Base-by-base conservation (phyloP, 1,284 basidiomycete species). In the Tetrapyrgos nigripes region DNA sequence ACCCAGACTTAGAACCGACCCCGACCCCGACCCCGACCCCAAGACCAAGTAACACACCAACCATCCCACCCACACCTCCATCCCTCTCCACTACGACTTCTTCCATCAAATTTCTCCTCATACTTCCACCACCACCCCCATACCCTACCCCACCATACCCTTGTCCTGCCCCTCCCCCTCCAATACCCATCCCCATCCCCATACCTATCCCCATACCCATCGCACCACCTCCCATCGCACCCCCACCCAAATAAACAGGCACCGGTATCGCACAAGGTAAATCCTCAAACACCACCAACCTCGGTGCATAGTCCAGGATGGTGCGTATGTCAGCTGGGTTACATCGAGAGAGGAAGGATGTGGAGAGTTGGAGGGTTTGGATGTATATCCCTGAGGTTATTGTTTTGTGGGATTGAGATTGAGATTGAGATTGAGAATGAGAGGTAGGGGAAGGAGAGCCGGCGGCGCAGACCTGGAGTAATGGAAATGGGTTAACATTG, bases 301-400 rank as follows among this genome's bases (percentile, higher is more conserved):
- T 76, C 1, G 86, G 83, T 0, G 87, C 79, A 61, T 85, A 80
- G 60, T 87, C 85, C 49, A 91, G 75, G 56, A 91, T 89, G 27
- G 83, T 81, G 8, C 85, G 78, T 24, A 91, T 76, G 66, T 91
- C 87, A 8, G 78, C 78, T 13, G 88, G 85, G 17, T 80, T 78
- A 64, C 88, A 91, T n/a, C 85, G 82, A 55, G 87, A 85, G 53
- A 89, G 74, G 0, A 81, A 76, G n/a, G 80, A 79, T 9, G 89
- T 91, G 73, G 90, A 86, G 67, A 91, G 84, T 65, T 89, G 88
- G 21, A 91, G 70, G 5, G 83, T 77, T 26, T 83, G 82, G 44
- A 91, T 86, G 70, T 79, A 83, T 27, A 74, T 75, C 11, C 88
- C 88, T 45, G 79, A 81, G 1, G n/a, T n/a, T n/a, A n/a, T n/a